Evolutionary conservation across 202 grass and related monocot species (phyloP), one percentile per base, ranked within the genome.

Genomic region (Saccharum hybrid): DNA sequence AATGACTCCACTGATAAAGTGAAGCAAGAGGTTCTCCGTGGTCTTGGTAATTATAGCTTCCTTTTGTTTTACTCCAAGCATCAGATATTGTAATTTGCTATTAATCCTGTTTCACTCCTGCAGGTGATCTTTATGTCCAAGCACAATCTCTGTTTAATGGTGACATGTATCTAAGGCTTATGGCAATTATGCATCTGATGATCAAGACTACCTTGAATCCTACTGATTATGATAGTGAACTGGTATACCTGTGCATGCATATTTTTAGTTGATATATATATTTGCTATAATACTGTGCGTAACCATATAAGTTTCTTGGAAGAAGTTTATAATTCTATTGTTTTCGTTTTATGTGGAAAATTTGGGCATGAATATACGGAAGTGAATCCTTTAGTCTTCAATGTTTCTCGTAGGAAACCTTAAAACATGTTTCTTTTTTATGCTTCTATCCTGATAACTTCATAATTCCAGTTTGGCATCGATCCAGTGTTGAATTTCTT

Each of bases 71-170:
- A 8, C 30, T 76, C 33, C 43, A 62, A 69, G 72, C 62, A 80
- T 64, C 23, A 45, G 77, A 74, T 74, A 33, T 67, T 78, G 33
- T n/a, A 73, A 74, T 68, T 60, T 63, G 66, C 22, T 56, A 66
- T 57, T 91, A 89, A 89, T 83, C 13, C n/a, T 84, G 82, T 84
- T 90, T 42, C 63, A 18, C 71, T 68, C 36, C 72, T 84, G 46
- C 90, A 98, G 96, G 96, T 74, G 92, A 95, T 92, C 87, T 98
- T 63, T 98, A 94, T 85, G 85, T 88, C 59, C 93, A 96, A 93
- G 92, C 96, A 71, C 91, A 86, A 78, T 82, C 72, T 86, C 64
- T 96, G 22, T 98, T 98, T 87, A 72, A 96, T 84, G 74, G 67
- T 88, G 91, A 92, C 60, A 98, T 98, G 96, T 98, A 98, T 90